Evolutionary conservation across 768 basidiomycete species (phyloP), one percentile per base, ranked within the genome.

Genomic region (Boletus sensibilis): DNA sequence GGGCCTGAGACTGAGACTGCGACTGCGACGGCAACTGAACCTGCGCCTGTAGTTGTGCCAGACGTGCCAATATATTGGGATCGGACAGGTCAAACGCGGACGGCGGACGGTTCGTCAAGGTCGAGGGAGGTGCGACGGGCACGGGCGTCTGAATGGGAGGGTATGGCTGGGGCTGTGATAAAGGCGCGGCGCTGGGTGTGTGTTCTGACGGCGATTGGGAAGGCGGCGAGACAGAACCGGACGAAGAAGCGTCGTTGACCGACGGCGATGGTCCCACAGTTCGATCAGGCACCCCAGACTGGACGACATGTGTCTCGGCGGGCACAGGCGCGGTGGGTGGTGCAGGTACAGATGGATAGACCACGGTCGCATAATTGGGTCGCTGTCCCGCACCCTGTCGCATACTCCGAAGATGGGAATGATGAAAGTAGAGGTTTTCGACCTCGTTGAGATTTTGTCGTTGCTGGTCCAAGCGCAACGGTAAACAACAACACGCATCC

Each of bases 401-500:
- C 9, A 57, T 55, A 13, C 37, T 72, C 54, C 78, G 78, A 27
- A 76, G 71, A 50, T 87, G 84, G 0, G 87, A 86, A 65, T 87
- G 85, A 47, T 84, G 85, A 64, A 90, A 90, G 74, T 90, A 91
- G 10, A 91, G 76, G 64, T 90, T 90, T 69, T 91, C 89, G 6
- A 91, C 89, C 72, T 91, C 89, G 64, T 87, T 89, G 50, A 91
- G 72, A 44, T 79, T 88, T 70, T 91, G 88, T 56, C 83, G 81
- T 84, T 88, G 86, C 88, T 89, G 65, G 41, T 11, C 27, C 34
- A 20, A 45, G 44, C 14, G 43, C 47, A 33, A 4, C 11, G 27
- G 44, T 56, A 46, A 64, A 40, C 14, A 52, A 39, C 3, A 21
- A 23, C n/a, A 41, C 4, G 12, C 8, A 33, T n/a, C 3, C 23